phyloP scores from a whole-genome alignment of 306 rosid genomes.

The Mucuna pruriens region DNA sequence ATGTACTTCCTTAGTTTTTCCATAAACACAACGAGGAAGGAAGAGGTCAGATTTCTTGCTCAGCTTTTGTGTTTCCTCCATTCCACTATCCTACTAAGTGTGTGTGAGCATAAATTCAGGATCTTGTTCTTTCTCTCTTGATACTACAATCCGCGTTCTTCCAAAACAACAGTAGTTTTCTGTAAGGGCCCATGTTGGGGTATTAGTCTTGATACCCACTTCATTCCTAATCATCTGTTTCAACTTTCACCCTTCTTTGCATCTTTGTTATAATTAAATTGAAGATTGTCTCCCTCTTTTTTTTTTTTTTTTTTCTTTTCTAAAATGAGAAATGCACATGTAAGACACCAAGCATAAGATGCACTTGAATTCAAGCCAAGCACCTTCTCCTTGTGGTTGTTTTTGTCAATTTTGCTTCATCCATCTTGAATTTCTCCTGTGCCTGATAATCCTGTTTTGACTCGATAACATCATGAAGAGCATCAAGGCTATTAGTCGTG shows the following conservation, averaged over 20 bases:
- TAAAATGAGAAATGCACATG: slow-evolving; percentile 44
- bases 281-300: neutral
- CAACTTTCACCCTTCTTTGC: slow-evolving; percentile 21
- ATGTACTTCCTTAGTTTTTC: slow-evolving; percentile 62
- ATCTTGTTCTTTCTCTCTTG: slow-evolving; percentile 46
- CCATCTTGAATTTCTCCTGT: slow-evolving; percentile 12
- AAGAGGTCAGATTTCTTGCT: slow-evolving; percentile 43
- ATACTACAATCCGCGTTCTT: slow-evolving; percentile 43
- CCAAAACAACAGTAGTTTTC: slow-evolving; percentile 30
- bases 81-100: slow-evolving; percentile 27
- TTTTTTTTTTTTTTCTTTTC: neutral
- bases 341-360: neutral
- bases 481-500: slow-evolving; percentile 1
- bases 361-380: slow-evolving; percentile 31
- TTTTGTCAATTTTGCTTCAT: slow-evolving; percentile 16
- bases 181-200: slow-evolving; percentile 35
- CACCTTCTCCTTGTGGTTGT: slow-evolving; percentile 5
- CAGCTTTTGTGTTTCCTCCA: slow-evolving; percentile 49
- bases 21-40: slow-evolving; percentile 49
- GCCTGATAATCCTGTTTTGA: slow-evolving; percentile 26
- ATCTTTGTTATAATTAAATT: neutral
- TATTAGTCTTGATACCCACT: slow-evolving; percentile 20
- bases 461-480: slow-evolving; percentile 48
- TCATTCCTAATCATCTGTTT: slow-evolving; percentile 28
- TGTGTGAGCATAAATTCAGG: slow-evolving; percentile 37